Evolutionary conservation across 1,139 yeast species (phyloP).

Genomic region (Nakaseomyces nivariensis): DNA sequence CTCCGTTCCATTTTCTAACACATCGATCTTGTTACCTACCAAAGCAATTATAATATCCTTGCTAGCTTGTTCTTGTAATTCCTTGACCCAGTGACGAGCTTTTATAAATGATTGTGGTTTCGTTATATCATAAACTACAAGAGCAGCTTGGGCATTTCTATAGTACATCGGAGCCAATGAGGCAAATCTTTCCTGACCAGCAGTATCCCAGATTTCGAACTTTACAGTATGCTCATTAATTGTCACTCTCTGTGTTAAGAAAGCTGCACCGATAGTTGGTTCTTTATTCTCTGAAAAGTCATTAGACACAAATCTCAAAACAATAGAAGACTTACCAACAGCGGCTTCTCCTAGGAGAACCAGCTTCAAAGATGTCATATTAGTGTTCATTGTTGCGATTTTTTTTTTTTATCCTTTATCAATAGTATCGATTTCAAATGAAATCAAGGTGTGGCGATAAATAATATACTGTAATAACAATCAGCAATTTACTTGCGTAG

Average conservation of each 20-base stretch:
- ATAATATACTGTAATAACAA: too few species aligned
- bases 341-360: slow-evolving; percentile 96
- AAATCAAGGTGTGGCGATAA: too few species aligned
- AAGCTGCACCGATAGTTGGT: slow-evolving; percentile 98
- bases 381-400: slow-evolving; percentile 15
- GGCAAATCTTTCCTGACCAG: slow-evolving; percentile 97
- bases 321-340: slow-evolving; percentile 91
- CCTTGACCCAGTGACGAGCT: slow-evolving; percentile 99
- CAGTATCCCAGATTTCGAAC: slow-evolving; percentile 98
- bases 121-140: slow-evolving; percentile 91
- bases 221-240: slow-evolving; percentile 85
- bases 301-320: slow-evolving; percentile 84
- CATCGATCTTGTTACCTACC: slow-evolving; percentile 86
- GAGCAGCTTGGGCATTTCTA: slow-evolving; percentile 96
- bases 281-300: slow-evolving; percentile 96
- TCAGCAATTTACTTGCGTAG: too few species aligned
- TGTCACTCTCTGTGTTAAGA: slow-evolving; percentile 87
- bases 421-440: too few species aligned
- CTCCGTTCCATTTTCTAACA: slow-evolving; percentile 39
- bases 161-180: slow-evolving; percentile 96
- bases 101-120: slow-evolving; percentile 95
- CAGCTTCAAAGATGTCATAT: slow-evolving; percentile 68
- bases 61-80: slow-evolving; percentile 87
- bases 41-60: slow-evolving; percentile 86
- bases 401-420: background rate